phyloP scores from a whole-genome alignment of 805 yeast species.

The Tetrapisispora iriomotensis region DNA sequence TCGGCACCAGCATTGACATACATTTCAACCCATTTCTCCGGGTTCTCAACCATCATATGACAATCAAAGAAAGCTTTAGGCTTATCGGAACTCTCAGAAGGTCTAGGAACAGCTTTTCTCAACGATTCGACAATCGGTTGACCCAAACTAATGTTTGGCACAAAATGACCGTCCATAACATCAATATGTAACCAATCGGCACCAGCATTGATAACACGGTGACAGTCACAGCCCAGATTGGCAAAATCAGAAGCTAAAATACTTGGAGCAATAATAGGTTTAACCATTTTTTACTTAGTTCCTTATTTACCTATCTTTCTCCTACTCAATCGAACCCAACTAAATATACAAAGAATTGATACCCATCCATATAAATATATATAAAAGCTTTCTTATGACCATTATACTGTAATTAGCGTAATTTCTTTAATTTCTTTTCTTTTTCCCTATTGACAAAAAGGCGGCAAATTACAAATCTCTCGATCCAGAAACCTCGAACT shows the following conservation, averaged over 20 bases:
- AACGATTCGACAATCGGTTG: constrained; percentile 77
- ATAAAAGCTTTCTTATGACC: too few species aligned
- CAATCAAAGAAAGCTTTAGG: constrained; percentile 69
- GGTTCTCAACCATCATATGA: constrained; percentile 94
- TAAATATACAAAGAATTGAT: too few species aligned
- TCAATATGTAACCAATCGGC: constrained; percentile 98
- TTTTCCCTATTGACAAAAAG: too few species aligned
- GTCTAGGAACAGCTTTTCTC: constrained; percentile 67
- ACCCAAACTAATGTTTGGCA: constrained; percentile 92
- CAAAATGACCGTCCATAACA: constrained; percentile 98
- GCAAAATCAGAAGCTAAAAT: constrained; percentile 89
- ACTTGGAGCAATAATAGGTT: constrained; percentile 86
- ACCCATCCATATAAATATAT: not conserved
- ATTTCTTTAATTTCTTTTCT: not conserved
- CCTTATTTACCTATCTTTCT: not conserved
- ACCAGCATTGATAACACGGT: constrained; percentile 62
- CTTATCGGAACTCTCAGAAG: constrained; percentile 34
- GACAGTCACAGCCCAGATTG: constrained; percentile 79
- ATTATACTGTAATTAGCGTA: too few species aligned
- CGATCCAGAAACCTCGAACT: too few species aligned
- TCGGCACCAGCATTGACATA: constrained; percentile 92
- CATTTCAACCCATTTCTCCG: constrained; percentile 89
- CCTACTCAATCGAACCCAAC: too few species aligned
- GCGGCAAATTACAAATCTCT: too few species aligned
- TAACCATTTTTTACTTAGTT: constrained; percentile 41